Conservation (phyloP, 2,329 filamentous ascomycete species). For the Fusarium sp. region DNA sequence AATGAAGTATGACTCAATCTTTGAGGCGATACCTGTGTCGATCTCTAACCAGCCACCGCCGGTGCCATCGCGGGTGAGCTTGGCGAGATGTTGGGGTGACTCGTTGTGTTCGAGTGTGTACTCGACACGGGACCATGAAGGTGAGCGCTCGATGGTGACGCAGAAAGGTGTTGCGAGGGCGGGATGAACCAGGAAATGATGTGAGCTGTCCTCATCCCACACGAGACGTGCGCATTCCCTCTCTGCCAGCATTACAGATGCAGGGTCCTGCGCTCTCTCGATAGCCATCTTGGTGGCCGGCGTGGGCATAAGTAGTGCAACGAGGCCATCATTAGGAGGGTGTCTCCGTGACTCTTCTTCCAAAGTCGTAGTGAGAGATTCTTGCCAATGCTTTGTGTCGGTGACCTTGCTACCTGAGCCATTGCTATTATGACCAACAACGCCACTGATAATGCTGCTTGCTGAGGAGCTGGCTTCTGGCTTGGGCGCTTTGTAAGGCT, state of each 20-base stretch:
- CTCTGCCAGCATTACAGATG: constrained; percentile 72
- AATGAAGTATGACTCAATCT: constrained; percentile 71
- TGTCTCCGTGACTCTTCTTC: constrained; percentile 66
- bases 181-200: constrained; percentile 73
- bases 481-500: constrained; percentile 62
- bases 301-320: constrained; percentile 76
- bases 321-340: constrained; percentile 70
- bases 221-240: constrained; percentile 77
- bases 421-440: constrained; percentile 46
- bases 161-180: constrained; percentile 73
- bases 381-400: constrained; percentile 65
- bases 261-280: constrained; percentile 69
- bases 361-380: constrained; percentile 68
- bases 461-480: constrained; percentile 42
- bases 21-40: constrained; percentile 69
- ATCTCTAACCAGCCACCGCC: constrained; percentile 71
- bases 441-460: constrained; percentile 50
- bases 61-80: constrained; percentile 70
- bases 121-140: constrained; percentile 70
- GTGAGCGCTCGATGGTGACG: constrained; percentile 68
- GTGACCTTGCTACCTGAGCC: constrained; percentile 47
- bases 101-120: constrained; percentile 75
- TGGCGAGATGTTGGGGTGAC: constrained; percentile 69
- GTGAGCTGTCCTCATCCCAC: constrained; percentile 73
- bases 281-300: constrained; percentile 73